Percentiles rank a stretch among this genome's conserved stretches.
Conservation (phyloP, 2,329 filamentous ascomycete species). For the Colletotrichum endophyticum region DNA sequence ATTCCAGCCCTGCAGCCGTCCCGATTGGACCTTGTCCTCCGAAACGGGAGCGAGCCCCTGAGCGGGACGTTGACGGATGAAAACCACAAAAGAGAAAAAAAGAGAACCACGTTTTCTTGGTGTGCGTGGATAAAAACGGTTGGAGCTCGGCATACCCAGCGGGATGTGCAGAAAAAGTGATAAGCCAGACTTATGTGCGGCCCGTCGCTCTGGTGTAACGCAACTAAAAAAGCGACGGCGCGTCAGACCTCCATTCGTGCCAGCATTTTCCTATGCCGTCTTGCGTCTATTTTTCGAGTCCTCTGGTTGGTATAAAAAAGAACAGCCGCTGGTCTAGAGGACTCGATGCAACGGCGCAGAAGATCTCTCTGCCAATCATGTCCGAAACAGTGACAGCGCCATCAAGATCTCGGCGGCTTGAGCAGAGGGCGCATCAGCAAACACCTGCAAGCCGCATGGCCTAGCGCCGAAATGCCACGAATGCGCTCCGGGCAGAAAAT, state of each 20-base stretch:
- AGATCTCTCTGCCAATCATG: slow-evolving; percentile 13
- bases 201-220: background rate
- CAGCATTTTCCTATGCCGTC: background rate
- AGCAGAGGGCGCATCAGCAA: background rate
- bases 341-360: background rate
- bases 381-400: slow-evolving; percentile 2
- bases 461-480: slow-evolving; percentile 1
- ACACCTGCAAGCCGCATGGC: background rate
- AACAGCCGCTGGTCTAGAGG: background rate
- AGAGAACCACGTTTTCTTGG: background rate
- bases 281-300: background rate
- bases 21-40: background rate
- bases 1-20: background rate
- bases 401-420: slow-evolving; percentile 18
- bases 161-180: background rate
- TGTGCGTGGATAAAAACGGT: background rate
- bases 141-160: background rate
- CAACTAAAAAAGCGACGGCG: background rate
- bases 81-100: background rate
- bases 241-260: background rate
- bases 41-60: background rate
- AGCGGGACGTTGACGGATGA: background rate
- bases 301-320: background rate
- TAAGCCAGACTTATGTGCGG: background rate
- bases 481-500: background rate